Conservation (phyloP, 345 rosid genomes). For the Lumnitzera littorea region DNA sequence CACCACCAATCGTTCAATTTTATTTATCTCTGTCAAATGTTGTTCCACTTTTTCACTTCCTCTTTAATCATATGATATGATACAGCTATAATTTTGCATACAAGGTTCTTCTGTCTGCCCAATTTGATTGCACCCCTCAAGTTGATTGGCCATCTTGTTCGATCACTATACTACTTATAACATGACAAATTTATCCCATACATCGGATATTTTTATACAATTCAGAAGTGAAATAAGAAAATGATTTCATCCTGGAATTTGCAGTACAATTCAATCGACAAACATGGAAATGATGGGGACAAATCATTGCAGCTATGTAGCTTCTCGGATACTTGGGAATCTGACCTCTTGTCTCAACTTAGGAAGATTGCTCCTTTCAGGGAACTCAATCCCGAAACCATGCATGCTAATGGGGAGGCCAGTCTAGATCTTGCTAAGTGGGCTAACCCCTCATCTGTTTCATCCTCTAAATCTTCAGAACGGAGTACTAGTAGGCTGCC, state of each 20-base stretch:
- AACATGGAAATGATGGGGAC: slow-evolving; percentile 34
- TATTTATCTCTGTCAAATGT: too few species aligned
- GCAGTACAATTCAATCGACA: slow-evolving; percentile 28
- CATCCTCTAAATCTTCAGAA: slow-evolving; percentile 25
- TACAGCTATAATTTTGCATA: too few species aligned
- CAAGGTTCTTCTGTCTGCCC: too few species aligned
- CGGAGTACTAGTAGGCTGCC: slow-evolving; percentile 18
- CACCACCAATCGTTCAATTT: too few species aligned
- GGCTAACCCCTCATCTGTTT: slow-evolving; percentile 17
- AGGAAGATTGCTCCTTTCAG: slow-evolving; percentile 25
- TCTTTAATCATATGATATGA: too few species aligned
- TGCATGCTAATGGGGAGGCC: slow-evolving; percentile 26
- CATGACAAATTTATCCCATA: too few species aligned
- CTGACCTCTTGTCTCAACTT: slow-evolving; percentile 34
- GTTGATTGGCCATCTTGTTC: too few species aligned
- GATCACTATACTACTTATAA: too few species aligned
- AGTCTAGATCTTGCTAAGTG: slow-evolving; percentile 22
- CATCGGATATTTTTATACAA: slow-evolving; percentile 3
- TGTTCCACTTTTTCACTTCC: slow-evolving; percentile 1
- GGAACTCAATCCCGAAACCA: slow-evolving; percentile 33
- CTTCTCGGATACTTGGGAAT: slow-evolving; percentile 39
- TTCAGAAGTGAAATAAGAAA: slow-evolving; percentile 22
- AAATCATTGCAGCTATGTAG: slow-evolving; percentile 36
- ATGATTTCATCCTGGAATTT: slow-evolving; percentile 5
- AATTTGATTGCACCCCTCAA: too few species aligned